Percentiles rank a stretch among this genome's conserved stretches.
phyloP scores from a whole-genome alignment of 1,284 basidiomycete genomes.

The Sanghuangporus baumii region DNA sequence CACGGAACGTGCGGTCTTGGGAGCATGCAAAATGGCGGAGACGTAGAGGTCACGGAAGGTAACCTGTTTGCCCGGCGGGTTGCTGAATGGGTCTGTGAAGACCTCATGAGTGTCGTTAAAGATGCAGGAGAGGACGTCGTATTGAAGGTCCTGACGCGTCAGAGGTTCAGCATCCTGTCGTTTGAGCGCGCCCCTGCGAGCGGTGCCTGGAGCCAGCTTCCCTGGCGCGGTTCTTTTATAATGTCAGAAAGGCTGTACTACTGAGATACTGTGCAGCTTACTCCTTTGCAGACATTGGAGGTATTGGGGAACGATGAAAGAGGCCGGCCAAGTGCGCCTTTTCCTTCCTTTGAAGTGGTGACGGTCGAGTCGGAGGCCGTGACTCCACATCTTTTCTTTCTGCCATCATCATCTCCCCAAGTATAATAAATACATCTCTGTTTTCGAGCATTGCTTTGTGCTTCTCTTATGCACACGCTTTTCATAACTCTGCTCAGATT shows the following conservation, averaged over 20 bases:
- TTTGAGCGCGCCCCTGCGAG: background rate
- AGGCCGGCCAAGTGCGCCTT: background rate
- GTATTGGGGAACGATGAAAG: background rate
- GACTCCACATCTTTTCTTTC: background rate
- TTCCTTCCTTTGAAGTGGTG: background rate
- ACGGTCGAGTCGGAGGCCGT: background rate
- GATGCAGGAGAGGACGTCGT: conserved; percentile 74
- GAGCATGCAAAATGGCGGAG: conserved; percentile 71
- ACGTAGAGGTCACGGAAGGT: conserved; percentile 84
- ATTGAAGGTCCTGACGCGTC: conserved; percentile 79
- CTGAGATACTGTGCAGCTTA: background rate
- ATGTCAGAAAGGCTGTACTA: background rate
- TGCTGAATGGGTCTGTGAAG: conserved; percentile 61
- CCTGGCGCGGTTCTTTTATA: background rate
- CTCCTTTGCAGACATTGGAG: conserved; percentile 4
- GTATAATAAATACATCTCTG: too few relatives aligned
- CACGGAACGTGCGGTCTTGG: conserved; percentile 81
- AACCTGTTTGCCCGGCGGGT: conserved; percentile 47
- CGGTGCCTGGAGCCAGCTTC: background rate
- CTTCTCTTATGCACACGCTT: too few relatives aligned
- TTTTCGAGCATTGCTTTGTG: too few relatives aligned
- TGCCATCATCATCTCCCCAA: too few relatives aligned
- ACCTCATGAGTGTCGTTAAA: conserved; percentile 65
- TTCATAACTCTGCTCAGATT: too few relatives aligned
- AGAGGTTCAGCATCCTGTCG: conserved; percentile 65